phyloP scores from a whole-genome alignment of 2,329 filamentous ascomycete genomes.

The Xylaria sp. region DNA sequence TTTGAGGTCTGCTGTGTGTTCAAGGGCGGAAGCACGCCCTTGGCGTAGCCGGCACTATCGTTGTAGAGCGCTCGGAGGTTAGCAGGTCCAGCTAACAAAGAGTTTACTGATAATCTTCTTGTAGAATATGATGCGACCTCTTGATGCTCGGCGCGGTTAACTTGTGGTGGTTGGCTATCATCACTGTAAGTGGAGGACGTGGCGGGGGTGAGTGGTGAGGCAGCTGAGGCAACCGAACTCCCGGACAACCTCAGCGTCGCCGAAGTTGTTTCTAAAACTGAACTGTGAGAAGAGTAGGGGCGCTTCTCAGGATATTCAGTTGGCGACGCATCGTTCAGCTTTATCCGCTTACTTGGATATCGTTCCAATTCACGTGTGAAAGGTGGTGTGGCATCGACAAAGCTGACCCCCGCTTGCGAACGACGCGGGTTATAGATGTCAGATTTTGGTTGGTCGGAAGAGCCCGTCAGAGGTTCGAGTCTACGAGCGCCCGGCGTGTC shows the following conservation, averaged over 20 bases:
- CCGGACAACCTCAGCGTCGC: slow-evolving; percentile 43
- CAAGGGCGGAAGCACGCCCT: slow-evolving; percentile 42
- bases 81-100: slow-evolving; percentile 66
- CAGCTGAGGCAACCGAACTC: slow-evolving; percentile 46
- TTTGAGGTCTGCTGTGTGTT: slow-evolving; percentile 45
- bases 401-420: slow-evolving; percentile 36
- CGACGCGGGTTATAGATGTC: slow-evolving; percentile 35
- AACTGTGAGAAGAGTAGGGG: slow-evolving; percentile 49
- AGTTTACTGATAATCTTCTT: slow-evolving; percentile 70
- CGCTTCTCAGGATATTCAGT: slow-evolving; percentile 43
- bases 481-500: slow-evolving; percentile 45
- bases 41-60: slow-evolving; percentile 41
- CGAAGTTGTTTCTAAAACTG: slow-evolving; percentile 46
- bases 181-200: slow-evolving; percentile 55
- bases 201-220: slow-evolving; percentile 55
- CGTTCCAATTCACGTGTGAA: slow-evolving; percentile 42
- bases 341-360: slow-evolving; percentile 46
- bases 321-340: slow-evolving; percentile 41
- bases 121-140: slow-evolving; percentile 43
- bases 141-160: slow-evolving; percentile 36
- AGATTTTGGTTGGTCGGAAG: slow-evolving; percentile 39
- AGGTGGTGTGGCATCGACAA: slow-evolving; percentile 39
- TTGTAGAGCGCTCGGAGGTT: slow-evolving; percentile 47
- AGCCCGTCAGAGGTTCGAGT: slow-evolving; percentile 47
- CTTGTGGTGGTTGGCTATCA: slow-evolving; percentile 49